phyloP scores from a whole-genome alignment of 2,329 filamentous ascomycete genomes.

The Chrysosporium keratinophilum region DNA sequence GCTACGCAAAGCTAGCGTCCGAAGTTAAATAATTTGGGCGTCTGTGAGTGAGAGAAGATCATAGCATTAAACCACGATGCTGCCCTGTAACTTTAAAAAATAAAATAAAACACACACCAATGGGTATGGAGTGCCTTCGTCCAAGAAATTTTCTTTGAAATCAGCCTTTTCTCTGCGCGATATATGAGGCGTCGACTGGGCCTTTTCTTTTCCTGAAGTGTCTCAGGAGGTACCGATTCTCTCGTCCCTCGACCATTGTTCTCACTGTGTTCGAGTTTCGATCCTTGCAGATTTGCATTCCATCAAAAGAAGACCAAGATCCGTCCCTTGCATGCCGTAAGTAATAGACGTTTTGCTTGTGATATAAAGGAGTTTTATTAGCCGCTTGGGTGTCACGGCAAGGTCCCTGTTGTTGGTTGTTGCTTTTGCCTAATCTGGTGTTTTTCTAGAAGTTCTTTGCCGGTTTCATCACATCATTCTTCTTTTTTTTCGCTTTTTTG shows the following conservation, averaged over 20 bases:
- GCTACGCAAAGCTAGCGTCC: neutral
- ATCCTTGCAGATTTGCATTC: neutral
- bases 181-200: constrained; percentile 8
- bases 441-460: constrained; percentile 12
- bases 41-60: neutral
- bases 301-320: neutral
- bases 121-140: neutral
- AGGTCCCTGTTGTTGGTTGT: neutral
- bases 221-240: neutral
- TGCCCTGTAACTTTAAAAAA: constrained; percentile 8
- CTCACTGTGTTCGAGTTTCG: neutral
- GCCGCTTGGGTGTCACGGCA: neutral
- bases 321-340: neutral
- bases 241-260: neutral
- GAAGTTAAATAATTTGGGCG: neutral
- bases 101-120: neutral
- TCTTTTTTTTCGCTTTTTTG: constrained; percentile 1
- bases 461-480: constrained; percentile 7
- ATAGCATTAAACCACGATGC: neutral
- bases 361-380: neutral
- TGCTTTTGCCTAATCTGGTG: constrained; percentile 9
- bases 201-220: neutral
- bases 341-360: neutral
- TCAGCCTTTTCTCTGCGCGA: constrained; percentile 1
- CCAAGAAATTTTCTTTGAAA: neutral